Percentiles rank a stretch among this genome's conserved stretches.
phyloP scores from a whole-genome alignment of 2,329 filamentous ascomycete genomes.

The Fusarium buxicola region DNA sequence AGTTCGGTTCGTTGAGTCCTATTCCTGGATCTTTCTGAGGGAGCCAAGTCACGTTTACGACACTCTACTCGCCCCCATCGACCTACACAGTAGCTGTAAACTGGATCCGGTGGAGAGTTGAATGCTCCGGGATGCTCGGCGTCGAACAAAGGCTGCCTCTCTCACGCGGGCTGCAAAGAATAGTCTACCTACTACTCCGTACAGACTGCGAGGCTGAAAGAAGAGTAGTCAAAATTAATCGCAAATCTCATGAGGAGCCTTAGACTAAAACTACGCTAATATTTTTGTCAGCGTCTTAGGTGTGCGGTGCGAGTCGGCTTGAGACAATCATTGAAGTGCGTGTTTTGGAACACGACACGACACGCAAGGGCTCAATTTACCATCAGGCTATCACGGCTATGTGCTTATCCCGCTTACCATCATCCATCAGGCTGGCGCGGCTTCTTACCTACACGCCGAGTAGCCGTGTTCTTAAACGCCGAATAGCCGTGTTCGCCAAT shows the following conservation, averaged over 20 bases:
- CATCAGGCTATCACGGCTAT: constrained; percentile 7
- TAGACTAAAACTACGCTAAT: no score
- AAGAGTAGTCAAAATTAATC: no score
- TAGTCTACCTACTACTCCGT: no score
- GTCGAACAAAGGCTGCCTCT: constrained; percentile 18
- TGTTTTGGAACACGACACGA: background rate
- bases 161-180: background rate
- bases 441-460: background rate
- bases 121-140: constrained; percentile 18
- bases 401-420: constrained; percentile 6
- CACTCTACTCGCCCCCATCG: constrained; percentile 17
- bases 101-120: constrained; percentile 12
- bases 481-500: background rate
- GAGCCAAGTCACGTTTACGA: constrained; percentile 29
- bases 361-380: constrained; percentile 1
- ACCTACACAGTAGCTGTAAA: constrained; percentile 21
- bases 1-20: constrained; percentile 3
- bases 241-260: no score
- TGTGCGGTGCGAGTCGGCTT: no score
- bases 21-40: constrained; percentile 26
- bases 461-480: background rate
- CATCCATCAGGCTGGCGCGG: constrained; percentile 7
- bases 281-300: no score
- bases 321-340: no score
- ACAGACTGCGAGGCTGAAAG: no score